Evolutionary conservation across 2,329 filamentous ascomycete species (phyloP).

Genomic region (Colletotrichum tamarilloi): DNA sequence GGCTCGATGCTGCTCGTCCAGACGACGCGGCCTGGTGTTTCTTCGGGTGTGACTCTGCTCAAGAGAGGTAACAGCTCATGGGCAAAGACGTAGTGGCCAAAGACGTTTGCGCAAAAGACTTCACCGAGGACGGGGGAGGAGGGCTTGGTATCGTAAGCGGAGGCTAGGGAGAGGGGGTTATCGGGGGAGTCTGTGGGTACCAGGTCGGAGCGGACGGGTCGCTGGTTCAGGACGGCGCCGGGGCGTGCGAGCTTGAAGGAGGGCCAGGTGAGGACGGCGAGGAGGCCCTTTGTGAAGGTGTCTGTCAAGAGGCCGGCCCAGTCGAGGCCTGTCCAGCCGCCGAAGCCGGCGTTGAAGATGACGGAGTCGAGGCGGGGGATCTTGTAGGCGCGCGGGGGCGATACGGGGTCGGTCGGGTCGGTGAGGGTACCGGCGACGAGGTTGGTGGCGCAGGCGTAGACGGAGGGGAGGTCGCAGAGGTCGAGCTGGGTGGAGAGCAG

Average conservation of each 20-base stretch:
- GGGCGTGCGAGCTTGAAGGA: constrained; percentile 75
- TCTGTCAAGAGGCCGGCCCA: constrained; percentile 69
- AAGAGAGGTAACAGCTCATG: constrained; percentile 85
- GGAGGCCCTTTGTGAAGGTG: constrained; percentile 68
- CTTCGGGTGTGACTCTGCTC: constrained; percentile 53
- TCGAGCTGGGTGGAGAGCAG: constrained; percentile 69
- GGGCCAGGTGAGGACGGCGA: constrained; percentile 80
- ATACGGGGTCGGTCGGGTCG: constrained; percentile 55
- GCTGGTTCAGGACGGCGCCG: constrained; percentile 56
- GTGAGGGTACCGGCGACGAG: constrained; percentile 57
- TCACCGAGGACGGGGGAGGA: constrained; percentile 74
- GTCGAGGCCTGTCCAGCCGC: constrained; percentile 84
- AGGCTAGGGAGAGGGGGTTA: constrained; percentile 23
- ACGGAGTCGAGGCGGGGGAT: constrained; percentile 81
- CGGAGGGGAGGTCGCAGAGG: constrained; percentile 66
- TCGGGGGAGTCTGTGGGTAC: constrained; percentile 28
- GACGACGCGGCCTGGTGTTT: constrained; percentile 74
- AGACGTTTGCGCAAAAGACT: constrained; percentile 92
- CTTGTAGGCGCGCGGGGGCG: constrained; percentile 36
- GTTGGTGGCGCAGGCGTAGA: constrained; percentile 60
- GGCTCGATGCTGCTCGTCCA: constrained; percentile 91
- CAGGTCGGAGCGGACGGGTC: constrained; percentile 39
- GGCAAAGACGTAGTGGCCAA: constrained; percentile 91
- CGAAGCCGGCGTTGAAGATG: constrained; percentile 89
- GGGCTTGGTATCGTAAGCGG: constrained; percentile 53